Percentiles rank a stretch among this genome's conserved stretches.
Conservation (phyloP, 108 stramenopile genomes). For the Cyclotella distinguenda region DNA sequence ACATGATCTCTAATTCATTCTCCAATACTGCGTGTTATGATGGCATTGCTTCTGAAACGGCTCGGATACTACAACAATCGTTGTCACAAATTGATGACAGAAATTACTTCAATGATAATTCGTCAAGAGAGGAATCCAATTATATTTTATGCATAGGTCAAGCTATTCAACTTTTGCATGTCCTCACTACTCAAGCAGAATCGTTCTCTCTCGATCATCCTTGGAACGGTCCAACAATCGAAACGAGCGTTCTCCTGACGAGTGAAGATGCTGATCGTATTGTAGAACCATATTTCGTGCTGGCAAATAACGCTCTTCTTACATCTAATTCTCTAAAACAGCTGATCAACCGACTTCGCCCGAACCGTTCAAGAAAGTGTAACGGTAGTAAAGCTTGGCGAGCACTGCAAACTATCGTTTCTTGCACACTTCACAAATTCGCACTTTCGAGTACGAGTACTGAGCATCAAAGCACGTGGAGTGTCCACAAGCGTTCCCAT, state of each 20-base stretch:
- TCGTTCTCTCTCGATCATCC: background rate
- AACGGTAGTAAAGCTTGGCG: constrained; percentile 29
- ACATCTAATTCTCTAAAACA: constrained; percentile 19
- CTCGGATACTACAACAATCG: constrained; percentile 19
- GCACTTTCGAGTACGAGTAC: background rate
- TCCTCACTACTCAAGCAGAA: constrained; percentile 4
- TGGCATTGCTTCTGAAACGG: no score
- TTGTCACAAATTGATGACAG: background rate
- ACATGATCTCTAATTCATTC: no score
- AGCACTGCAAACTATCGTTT: constrained; percentile 34
- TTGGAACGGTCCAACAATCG: background rate
- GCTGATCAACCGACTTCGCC: constrained; percentile 16
- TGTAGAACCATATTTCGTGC: background rate
- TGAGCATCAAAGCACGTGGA: background rate
- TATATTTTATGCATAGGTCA: background rate
- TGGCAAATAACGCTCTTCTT: constrained; percentile 8
- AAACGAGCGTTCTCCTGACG: background rate
- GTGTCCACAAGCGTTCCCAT: constrained; percentile 5
- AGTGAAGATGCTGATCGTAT: background rate
- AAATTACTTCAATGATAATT: no score
- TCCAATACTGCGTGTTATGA: no score
- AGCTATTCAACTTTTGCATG: constrained; percentile 8
- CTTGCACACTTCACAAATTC: background rate
- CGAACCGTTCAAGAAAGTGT: constrained; percentile 4
- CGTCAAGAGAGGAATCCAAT: no score